These are phyloP conservation scores for Meredithiella fracta DNA, from an alignment of 2,329 filamentous ascomycete species.

Conservation along the genomic window DNA sequence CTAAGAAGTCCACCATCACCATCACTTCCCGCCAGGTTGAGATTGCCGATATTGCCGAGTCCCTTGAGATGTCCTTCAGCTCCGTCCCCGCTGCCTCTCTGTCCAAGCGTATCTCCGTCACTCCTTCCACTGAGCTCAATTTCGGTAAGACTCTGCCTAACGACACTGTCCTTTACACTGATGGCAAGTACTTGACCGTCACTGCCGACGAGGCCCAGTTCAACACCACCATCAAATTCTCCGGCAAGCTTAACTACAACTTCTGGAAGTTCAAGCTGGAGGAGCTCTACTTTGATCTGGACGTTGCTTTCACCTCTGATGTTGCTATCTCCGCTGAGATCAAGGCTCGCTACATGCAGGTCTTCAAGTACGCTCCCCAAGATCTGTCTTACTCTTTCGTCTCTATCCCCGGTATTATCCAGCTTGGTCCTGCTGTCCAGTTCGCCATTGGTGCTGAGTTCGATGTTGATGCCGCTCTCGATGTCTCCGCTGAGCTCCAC, in stretches of 20 bases:
- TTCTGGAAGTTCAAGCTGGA: slow-evolving; percentile 22
- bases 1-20: slow-evolving; percentile 17
- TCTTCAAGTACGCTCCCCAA: slow-evolving; percentile 23
- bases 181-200: slow-evolving; percentile 21
- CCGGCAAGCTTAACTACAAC: slow-evolving; percentile 27
- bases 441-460: slow-evolving; percentile 25
- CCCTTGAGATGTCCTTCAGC: slow-evolving; percentile 18
- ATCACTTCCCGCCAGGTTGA: slow-evolving; percentile 21
- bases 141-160: slow-evolving; percentile 15
- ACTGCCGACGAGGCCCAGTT: slow-evolving; percentile 23
- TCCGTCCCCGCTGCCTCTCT: slow-evolving; percentile 17
- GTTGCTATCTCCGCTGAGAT: slow-evolving; percentile 23
- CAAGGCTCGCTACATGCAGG: slow-evolving; percentile 21
- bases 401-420: slow-evolving; percentile 25
- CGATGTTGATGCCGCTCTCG: slow-evolving; percentile 21
- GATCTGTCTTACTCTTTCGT: slow-evolving; percentile 24
- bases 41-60: slow-evolving; percentile 19
- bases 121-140: slow-evolving; percentile 17
- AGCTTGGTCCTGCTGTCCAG: slow-evolving; percentile 23
- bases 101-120: slow-evolving; percentile 18
- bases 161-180: slow-evolving; percentile 20
- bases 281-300: slow-evolving; percentile 27
- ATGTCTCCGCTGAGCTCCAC: slow-evolving; percentile 20
- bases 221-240: slow-evolving; percentile 24
- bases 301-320: slow-evolving; percentile 23